A percentile compares a stretch with the other conserved stretches of the same genome.
These are phyloP conservation scores for Coniochaeta hoffmannii DNA, from an alignment of 2,329 filamentous ascomycete species.

Conservation along the genomic window DNA sequence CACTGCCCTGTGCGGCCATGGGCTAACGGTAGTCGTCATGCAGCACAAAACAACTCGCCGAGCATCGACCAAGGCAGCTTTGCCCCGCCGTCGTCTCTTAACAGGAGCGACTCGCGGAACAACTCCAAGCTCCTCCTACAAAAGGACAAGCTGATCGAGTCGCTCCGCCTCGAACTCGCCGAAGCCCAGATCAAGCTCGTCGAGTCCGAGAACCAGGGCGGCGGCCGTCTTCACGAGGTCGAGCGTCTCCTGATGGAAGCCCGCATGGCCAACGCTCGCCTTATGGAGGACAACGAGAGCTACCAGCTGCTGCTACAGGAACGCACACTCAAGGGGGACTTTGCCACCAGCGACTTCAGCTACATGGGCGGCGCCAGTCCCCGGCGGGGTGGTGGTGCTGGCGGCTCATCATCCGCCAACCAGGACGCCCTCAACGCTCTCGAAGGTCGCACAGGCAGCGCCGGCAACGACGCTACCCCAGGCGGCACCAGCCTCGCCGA, in stretches of 20 bases:
- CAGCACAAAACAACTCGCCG: conserved; percentile 51
- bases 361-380: conserved; percentile 43
- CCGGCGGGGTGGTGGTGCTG: not conserved
- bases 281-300: conserved; percentile 98
- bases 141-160: conserved; percentile 95
- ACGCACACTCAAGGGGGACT: conserved; percentile 91
- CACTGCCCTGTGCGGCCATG: not conserved
- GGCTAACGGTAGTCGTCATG: not conserved
- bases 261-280: conserved; percentile 87
- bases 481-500: conserved; percentile 64
- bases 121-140: conserved; percentile 86
- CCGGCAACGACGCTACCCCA: not conserved
- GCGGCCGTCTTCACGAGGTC: conserved; percentile 80
- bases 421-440: conserved; percentile 58
- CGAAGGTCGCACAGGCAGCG: conserved; percentile 39
- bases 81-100: conserved; percentile 74
- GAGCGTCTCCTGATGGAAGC: conserved; percentile 85
- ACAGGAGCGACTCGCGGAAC: conserved; percentile 82
- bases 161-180: conserved; percentile 81
- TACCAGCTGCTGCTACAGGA: conserved; percentile 93
- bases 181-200: conserved; percentile 94
- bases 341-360: conserved; percentile 75
- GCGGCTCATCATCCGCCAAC: conserved; percentile 34
- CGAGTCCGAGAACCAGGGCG: conserved; percentile 88
- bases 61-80: conserved; percentile 72